phyloP scores from a whole-genome alignment of 352 stramenopile genomes.

The Globisporangium lucens region DNA sequence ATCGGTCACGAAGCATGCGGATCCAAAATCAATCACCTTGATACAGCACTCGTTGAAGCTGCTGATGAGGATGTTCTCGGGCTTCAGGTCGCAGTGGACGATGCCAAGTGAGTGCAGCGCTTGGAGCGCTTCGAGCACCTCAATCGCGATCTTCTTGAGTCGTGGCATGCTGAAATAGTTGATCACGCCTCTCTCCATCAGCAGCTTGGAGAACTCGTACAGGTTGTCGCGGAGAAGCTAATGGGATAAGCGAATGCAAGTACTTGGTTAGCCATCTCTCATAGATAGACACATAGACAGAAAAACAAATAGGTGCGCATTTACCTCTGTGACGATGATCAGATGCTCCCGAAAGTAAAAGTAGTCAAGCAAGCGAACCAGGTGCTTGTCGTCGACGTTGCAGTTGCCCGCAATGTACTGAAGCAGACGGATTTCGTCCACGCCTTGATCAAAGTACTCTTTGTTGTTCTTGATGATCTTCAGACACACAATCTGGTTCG shows the following conservation, averaged over 20 bases:
- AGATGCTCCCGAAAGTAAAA: constrained; percentile 96
- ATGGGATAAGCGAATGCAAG: background rate
- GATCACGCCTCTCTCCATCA: constrained; percentile 70
- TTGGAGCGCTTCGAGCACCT: constrained; percentile 91
- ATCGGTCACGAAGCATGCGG: constrained; percentile 93
- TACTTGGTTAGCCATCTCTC: background rate
- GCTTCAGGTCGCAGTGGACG: constrained; percentile 99
- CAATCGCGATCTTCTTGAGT: constrained; percentile 93
- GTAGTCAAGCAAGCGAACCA: constrained; percentile 93
- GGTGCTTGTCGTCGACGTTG: constrained; percentile 89
- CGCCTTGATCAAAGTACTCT: constrained; percentile 98
- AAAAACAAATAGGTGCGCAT: background rate
- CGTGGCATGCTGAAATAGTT: constrained; percentile 94
- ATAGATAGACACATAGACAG: background rate
- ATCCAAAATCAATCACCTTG: constrained; percentile 98
- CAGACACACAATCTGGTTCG: constrained; percentile 89
- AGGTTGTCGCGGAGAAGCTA: constrained; percentile 95
- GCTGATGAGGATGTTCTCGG: constrained; percentile 95
- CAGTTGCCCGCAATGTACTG: constrained; percentile 71
- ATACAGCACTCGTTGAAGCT: constrained; percentile 91
- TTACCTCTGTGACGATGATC: constrained; percentile 96
- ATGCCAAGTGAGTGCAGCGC: constrained; percentile 90
- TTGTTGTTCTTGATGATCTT: constrained; percentile 99
- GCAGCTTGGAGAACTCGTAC: constrained; percentile 96
- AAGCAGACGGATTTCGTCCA: constrained; percentile 79